These are phyloP conservation scores for Pholiota adiposa DNA, from an alignment of 1,284 basidiomycete species.

Conservation along the genomic window DNA sequence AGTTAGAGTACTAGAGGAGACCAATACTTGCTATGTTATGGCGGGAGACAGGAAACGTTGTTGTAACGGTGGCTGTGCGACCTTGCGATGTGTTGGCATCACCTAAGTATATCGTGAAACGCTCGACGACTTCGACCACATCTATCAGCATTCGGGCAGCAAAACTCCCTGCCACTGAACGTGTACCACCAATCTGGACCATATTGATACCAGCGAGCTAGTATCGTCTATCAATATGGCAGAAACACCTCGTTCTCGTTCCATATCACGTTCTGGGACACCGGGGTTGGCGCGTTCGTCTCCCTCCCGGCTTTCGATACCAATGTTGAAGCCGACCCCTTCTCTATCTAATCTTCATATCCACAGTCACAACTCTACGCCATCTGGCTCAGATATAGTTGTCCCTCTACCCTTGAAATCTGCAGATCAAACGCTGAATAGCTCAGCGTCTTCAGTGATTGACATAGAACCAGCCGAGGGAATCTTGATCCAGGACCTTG, in stretches of 20 bases:
- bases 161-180: no score
- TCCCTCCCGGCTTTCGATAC: constrained; percentile 47
- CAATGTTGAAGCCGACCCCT: constrained; percentile 44
- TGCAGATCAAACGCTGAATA: constrained; percentile 48
- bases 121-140: no score
- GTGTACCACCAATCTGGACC: no score
- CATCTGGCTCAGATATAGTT: constrained; percentile 21
- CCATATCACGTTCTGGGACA: constrained; percentile 40
- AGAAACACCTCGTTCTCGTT: constrained; percentile 34
- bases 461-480: constrained; percentile 66
- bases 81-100: neutral
- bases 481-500: constrained; percentile 68
- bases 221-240: constrained; percentile 19
- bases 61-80: neutral
- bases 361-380: constrained; percentile 40
- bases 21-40: neutral
- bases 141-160: no score
- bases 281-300: constrained; percentile 35
- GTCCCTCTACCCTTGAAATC: constrained; percentile 31
- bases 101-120: neutral
- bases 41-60: neutral
- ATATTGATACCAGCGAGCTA: neutral
- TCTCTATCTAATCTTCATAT: constrained; percentile 50
- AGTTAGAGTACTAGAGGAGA: neutral
- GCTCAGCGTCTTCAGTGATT: constrained; percentile 69